phyloP scores from a whole-genome alignment of 1,284 basidiomycete genomes.

The Trametes pubescens region DNA sequence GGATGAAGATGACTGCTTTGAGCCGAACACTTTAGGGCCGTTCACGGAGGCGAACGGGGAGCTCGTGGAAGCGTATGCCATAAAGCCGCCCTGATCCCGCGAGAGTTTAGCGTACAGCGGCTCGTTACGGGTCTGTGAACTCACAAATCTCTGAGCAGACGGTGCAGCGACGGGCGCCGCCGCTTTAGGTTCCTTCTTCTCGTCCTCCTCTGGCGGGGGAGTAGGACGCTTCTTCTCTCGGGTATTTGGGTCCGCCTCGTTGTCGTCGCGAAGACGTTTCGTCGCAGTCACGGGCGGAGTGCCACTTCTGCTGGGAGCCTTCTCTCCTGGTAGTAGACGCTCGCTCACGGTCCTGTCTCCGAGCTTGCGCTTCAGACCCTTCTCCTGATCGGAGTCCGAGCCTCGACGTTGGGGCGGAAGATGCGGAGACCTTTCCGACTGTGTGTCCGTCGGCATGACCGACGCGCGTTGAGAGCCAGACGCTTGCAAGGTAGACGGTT shows the following conservation, averaged over 20 bases:
- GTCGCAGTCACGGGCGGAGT: constrained; percentile 34
- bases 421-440: constrained; percentile 11
- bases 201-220: constrained; percentile 67
- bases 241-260: constrained; percentile 63
- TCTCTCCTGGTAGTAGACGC: constrained; percentile 39
- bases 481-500: constrained; percentile 12
- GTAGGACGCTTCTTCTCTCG: constrained; percentile 69
- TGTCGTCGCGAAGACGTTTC: constrained; percentile 52
- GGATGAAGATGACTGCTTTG: constrained; percentile 42
- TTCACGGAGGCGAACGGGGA: constrained; percentile 77
- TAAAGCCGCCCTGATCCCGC: constrained; percentile 62
- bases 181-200: constrained; percentile 32
- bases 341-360: constrained; percentile 52
- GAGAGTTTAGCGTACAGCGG: not conserved
- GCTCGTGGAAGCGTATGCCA: constrained; percentile 73
- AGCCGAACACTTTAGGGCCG: constrained; percentile 68
- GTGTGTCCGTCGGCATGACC: constrained; percentile 1
- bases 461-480: constrained; percentile 7
- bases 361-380: constrained; percentile 71
- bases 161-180: constrained; percentile 24
- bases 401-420: constrained; percentile 32
- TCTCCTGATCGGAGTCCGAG: constrained; percentile 56
- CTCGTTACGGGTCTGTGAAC: constrained; percentile 33
- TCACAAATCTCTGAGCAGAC: constrained; percentile 56
- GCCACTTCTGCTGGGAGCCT: constrained; percentile 27